These are phyloP conservation scores for Cytospora leucostoma DNA, from an alignment of 2,329 filamentous ascomycete genomes.

Conservation along the genomic window DNA sequence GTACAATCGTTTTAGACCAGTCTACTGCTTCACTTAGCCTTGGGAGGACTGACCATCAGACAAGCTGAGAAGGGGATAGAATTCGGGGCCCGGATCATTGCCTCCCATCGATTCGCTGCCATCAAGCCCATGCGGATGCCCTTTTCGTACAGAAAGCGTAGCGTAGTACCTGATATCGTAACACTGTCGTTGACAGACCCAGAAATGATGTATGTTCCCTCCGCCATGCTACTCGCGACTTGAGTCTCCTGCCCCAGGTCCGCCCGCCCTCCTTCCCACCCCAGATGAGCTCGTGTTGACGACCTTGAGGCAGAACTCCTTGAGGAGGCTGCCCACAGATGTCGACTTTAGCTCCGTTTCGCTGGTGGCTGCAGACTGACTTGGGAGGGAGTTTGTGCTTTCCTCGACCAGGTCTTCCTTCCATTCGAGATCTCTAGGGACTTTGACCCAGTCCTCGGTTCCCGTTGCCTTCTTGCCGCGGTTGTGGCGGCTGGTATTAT, in stretches of 20 bases:
- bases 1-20: no score
- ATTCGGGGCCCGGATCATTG: no score
- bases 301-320: constrained; percentile 12
- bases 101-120: no score
- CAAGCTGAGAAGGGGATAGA: no score
- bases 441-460: constrained; percentile 5
- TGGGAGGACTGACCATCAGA: no score
- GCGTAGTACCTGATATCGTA: background rate
- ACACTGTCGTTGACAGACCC: background rate
- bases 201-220: background rate
- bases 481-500: background rate
- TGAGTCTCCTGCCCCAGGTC: background rate
- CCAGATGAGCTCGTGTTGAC: constrained; percentile 14
- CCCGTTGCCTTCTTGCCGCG: background rate
- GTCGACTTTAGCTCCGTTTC: background rate
- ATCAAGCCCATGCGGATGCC: background rate
- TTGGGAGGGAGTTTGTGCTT: background rate
- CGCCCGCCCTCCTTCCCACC: constrained; percentile 10
- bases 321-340: constrained; percentile 7
- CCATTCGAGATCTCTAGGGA: constrained; percentile 9
- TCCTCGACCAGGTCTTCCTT: constrained; percentile 10
- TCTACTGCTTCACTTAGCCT: no score
- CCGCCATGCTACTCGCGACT: background rate
- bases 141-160: background rate
- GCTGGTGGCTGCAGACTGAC: background rate